Evolutionary conservation across 805 yeast species (phyloP).

Genomic region (Metschnikowia aberdeeniae): DNA sequence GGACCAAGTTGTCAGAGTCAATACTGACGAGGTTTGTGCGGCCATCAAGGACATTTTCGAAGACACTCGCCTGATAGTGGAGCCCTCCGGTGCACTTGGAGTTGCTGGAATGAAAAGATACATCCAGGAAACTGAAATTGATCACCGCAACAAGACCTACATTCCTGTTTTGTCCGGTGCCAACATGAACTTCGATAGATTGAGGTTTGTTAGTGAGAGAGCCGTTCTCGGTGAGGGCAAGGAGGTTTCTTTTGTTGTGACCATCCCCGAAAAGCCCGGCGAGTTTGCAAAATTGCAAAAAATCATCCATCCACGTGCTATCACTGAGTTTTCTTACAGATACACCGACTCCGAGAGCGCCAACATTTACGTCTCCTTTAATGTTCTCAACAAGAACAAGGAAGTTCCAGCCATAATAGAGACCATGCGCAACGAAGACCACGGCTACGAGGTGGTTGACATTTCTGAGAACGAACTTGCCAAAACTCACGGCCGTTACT

Average conservation of each 20-base stretch:
- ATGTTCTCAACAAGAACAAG: constrained; percentile 67
- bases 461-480: constrained; percentile 93
- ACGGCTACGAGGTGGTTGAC: constrained; percentile 64
- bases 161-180: constrained; percentile 93
- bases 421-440: constrained; percentile 58
- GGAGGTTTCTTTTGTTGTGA: constrained; percentile 86
- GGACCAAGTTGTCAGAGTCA: constrained; percentile 84
- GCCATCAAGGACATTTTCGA: constrained; percentile 96
- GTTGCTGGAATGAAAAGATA: constrained; percentile 94
- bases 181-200: constrained; percentile 94
- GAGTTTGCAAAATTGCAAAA: constrained; percentile 75
- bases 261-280: constrained; percentile 92
- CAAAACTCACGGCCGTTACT: constrained; percentile 90
- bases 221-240: constrained; percentile 98
- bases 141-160: constrained; percentile 66
- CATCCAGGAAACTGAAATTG: constrained; percentile 60
- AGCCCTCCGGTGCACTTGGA: constrained; percentile 95
- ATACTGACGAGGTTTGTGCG: constrained; percentile 92
- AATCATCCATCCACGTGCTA: constrained; percentile 78
- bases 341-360: constrained; percentile 55
- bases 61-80: constrained; percentile 90
- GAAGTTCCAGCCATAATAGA: constrained; percentile 66
- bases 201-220: constrained; percentile 93
- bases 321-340: constrained; percentile 94
- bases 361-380: constrained; percentile 82